Evolutionary conservation across 23 red algal species (phyloP).

Genomic region (Gracilaria gracilis): DNA sequence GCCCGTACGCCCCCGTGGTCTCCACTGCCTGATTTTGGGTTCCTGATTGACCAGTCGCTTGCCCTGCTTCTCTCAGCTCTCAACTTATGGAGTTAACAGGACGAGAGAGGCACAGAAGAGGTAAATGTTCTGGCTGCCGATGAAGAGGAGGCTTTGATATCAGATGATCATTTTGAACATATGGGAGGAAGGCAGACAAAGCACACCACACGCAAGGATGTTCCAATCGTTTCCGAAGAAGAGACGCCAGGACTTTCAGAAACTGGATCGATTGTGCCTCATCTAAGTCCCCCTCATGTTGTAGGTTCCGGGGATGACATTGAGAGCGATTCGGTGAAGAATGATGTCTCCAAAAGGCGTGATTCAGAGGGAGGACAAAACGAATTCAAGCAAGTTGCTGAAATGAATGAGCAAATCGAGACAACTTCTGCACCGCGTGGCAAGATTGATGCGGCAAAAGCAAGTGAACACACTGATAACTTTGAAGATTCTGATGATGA

Average conservation of each 20-base stretch:
- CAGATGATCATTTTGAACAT: not conserved
- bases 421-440: not conserved
- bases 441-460: not conserved
- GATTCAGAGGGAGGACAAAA: not conserved
- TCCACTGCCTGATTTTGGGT: no score
- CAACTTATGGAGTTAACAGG: no score
- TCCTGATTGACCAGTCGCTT: no score
- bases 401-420: not conserved
- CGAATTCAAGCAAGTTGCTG: not conserved
- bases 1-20: no score
- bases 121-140: not conserved
- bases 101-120: not conserved
- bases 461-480: not conserved
- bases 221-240: not conserved
- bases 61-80: no score
- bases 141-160: not conserved
- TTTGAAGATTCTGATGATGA: constrained; percentile 62
- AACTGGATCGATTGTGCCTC: not conserved
- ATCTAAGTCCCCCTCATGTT: not conserved
- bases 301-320: not conserved
- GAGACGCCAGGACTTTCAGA: not conserved
- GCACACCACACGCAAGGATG: not conserved
- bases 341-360: not conserved
- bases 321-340: no score
- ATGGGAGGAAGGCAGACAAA: no score